These are phyloP conservation scores for Quercus gilva DNA, from an alignment of 306 rosid species.

Conservation along the genomic window DNA sequence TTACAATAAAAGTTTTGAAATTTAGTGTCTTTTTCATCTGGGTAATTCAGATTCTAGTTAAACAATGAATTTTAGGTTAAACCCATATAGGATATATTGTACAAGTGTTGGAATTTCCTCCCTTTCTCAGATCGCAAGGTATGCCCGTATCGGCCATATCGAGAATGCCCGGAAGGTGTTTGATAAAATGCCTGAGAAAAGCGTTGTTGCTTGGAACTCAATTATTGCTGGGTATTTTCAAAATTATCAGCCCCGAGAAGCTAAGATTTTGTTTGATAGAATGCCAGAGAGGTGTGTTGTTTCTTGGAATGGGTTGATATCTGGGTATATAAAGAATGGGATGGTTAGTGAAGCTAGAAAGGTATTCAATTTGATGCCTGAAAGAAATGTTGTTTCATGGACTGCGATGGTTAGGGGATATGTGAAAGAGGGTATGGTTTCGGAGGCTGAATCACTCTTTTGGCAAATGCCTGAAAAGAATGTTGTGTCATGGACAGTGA, in stretches of 20 bases:
- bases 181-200: constrained; percentile 41
- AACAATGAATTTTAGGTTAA: background rate
- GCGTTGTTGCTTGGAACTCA: constrained; percentile 45
- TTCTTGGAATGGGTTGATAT: constrained; percentile 48
- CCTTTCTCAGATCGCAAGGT: constrained; percentile 22
- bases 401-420: constrained; percentile 58
- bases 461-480: constrained; percentile 50
- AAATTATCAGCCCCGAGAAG: constrained; percentile 37
- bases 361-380: constrained; percentile 40
- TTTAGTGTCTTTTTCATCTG: background rate
- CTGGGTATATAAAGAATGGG: constrained; percentile 38
- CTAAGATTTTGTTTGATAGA: constrained; percentile 34
- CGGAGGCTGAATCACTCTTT: constrained; percentile 41
- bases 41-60: background rate
- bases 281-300: constrained; percentile 43
- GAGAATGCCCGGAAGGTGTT: constrained; percentile 47
- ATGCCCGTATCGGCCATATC: constrained; percentile 31
- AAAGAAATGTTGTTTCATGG: constrained; percentile 57
- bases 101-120: constrained; percentile 7
- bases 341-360: constrained; percentile 41
- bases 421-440: constrained; percentile 27
- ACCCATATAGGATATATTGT: constrained; percentile 16
- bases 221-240: constrained; percentile 51
- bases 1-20: background rate
- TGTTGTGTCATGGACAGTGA: constrained; percentile 55